These are phyloP conservation scores for Ailanthus altissimus DNA, from an alignment of 345 rosid species.

Conservation along the genomic window DNA sequence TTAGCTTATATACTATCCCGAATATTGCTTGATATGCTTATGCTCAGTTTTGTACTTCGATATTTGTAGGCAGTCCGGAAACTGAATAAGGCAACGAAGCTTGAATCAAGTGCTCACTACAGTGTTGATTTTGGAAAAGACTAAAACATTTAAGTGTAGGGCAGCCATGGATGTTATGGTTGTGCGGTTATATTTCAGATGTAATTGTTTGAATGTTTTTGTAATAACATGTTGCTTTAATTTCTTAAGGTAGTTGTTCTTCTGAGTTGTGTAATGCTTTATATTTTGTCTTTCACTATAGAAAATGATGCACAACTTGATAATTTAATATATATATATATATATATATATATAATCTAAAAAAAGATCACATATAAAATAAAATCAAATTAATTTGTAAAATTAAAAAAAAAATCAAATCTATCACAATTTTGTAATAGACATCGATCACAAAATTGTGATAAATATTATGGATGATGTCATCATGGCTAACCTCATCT, in stretches of 20 bases:
- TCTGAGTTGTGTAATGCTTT: background rate
- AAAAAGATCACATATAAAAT: no score
- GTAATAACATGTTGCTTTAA: background rate
- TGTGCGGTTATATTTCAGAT: slow-evolving; percentile 23
- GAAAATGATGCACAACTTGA: slow-evolving; percentile 2
- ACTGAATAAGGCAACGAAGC: slow-evolving; percentile 89
- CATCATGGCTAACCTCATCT: no score
- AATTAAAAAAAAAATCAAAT: no score
- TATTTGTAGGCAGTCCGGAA: slow-evolving; percentile 86
- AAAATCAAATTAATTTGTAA: no score
- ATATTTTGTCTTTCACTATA: background rate
- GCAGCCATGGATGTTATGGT: slow-evolving; percentile 27
- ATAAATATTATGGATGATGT: no score
- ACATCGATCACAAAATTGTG: no score
- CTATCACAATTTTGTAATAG: no score
- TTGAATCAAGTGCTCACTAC: slow-evolving; percentile 89
- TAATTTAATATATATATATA: no score
- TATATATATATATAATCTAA: no score
- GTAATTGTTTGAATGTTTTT: background rate
- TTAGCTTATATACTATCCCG: no score
- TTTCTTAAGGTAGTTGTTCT: background rate
- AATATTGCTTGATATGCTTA: background rate
- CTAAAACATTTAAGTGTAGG: slow-evolving; percentile 22
- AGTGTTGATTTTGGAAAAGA: slow-evolving; percentile 92
- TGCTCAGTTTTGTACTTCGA: slow-evolving; percentile 8